Evolutionary conservation across 352 stramenopile species (phyloP).

Genomic region (Pythium aquatile): DNA sequence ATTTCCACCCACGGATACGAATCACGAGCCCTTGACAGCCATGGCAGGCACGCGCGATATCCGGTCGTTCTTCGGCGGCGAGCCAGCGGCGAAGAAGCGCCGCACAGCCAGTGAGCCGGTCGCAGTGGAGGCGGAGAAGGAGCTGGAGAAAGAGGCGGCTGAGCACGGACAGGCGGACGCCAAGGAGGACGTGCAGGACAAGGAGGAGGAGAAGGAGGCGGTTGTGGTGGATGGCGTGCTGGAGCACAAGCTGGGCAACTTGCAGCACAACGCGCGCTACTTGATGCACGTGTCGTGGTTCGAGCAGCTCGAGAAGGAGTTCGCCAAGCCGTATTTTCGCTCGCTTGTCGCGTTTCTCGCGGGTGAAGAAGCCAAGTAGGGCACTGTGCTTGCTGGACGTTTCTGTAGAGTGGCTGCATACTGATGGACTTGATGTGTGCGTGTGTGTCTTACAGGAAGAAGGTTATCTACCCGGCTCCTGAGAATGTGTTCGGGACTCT

Average conservation of each 20-base stretch:
- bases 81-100: slow-evolving; percentile 20
- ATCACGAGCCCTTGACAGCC: neutral
- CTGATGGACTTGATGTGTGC: neutral
- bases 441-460: slow-evolving; percentile 34
- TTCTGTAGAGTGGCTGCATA: no score
- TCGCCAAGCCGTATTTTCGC: slow-evolving; percentile 47
- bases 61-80: slow-evolving; percentile 57
- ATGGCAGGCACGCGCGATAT: slow-evolving; percentile 41
- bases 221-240: slow-evolving; percentile 11
- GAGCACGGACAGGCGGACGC: neutral
- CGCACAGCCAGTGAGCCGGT: slow-evolving; percentile 5
- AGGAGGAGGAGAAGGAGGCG: slow-evolving; percentile 1
- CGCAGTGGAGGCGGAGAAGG: neutral
- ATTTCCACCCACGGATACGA: no score
- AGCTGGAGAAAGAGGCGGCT: neutral
- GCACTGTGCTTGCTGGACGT: no score
- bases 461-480: slow-evolving; percentile 85
- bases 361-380: slow-evolving; percentile 42
- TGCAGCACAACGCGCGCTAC: slow-evolving; percentile 32
- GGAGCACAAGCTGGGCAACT: slow-evolving; percentile 35
- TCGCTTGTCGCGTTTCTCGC: slow-evolving; percentile 46
- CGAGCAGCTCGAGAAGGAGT: slow-evolving; percentile 48
- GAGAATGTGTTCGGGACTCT: slow-evolving; percentile 89
- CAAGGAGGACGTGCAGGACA: neutral
- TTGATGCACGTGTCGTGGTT: slow-evolving; percentile 66